Conservation (phyloP, 2,329 filamentous ascomycete species). For the Talaromyces amestolkiae region DNA sequence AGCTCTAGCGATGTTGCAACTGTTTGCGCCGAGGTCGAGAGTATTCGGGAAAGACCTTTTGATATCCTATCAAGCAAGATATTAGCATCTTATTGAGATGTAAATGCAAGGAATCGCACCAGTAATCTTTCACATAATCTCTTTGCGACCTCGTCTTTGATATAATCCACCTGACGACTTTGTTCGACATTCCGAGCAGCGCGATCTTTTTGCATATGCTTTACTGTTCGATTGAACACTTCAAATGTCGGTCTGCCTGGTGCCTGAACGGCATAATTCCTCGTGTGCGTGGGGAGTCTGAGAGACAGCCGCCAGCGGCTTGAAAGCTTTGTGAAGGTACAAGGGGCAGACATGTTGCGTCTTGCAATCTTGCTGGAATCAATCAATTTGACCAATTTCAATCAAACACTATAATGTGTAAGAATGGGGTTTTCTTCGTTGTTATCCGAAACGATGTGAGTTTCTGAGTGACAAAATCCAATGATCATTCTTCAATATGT, state of each 20-base stretch:
- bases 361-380: not conserved
- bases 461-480: not conserved
- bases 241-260: conserved; percentile 75
- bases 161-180: conserved; percentile 81
- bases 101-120: conserved; percentile 41
- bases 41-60: conserved; percentile 80
- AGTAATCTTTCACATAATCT: conserved; percentile 82
- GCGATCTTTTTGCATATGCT: conserved; percentile 89
- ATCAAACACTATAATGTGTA: not conserved
- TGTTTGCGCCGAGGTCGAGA: conserved; percentile 91
- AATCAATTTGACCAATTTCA: not conserved
- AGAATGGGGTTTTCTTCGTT: not conserved
- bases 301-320: conserved; percentile 16
- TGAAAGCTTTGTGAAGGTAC: conserved; percentile 5
- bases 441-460: not conserved
- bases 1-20: conserved; percentile 86
- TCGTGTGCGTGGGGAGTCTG: conserved; percentile 22
- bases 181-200: conserved; percentile 67
- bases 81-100: not conserved
- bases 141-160: conserved; percentile 86
- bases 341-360: conserved; percentile 26
- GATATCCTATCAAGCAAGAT: conserved; percentile 66
- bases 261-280: conserved; percentile 74
- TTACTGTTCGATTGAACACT: conserved; percentile 84
- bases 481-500: not conserved